Base-by-base conservation (phyloP, 768 basidiomycete genomes). In the Calvatia gigantea region DNA sequence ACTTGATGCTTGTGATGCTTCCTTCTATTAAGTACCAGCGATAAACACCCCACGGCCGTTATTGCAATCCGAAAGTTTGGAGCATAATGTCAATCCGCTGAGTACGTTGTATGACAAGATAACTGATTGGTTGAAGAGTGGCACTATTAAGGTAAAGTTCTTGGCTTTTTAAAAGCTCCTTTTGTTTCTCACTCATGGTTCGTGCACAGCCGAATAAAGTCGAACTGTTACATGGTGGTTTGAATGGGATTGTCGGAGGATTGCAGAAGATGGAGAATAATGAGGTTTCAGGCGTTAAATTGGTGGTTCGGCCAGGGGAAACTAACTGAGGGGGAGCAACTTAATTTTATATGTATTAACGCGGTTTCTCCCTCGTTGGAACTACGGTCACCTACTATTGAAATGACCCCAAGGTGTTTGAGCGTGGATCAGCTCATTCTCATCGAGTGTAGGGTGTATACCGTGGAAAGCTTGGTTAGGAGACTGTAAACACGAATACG, bases 291-390 rank as follows among this genome's bases (percentile, higher is more conserved):
- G 75, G 73, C 1, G 58, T 68, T 27, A 80, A 80, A 62, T 60
- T 80, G 29, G 68, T 80, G 51, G 66, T 67, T 52, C 71, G 64
- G 45, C 77, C 78, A 6, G 73, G 73, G 62, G 76, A 78, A 42
- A 75, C 71, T 25, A n/a, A n/a, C n/a, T n/a, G n/a, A n/a, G n/a
- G n/a, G n/a, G n/a, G n/a, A n/a, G n/a, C n/a, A n/a, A n/a, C n/a
- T n/a, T n/a, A n/a, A n/a, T n/a, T n/a, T n/a, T n/a, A n/a, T n/a
- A n/a, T n/a, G n/a, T n/a, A n/a, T n/a, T n/a, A n/a, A n/a, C n/a
- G n/a, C n/a, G n/a, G n/a, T n/a, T n/a, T n/a, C n/a, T n/a, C n/a
- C n/a, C n/a, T n/a, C n/a, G n/a, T n/a, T n/a, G n/a, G n/a, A n/a
- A n/a, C n/a, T n/a, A n/a, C n/a, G n/a, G n/a, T n/a, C n/a, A n/a